Evolutionary conservation across 1,284 basidiomycete genomes (phyloP).

Genomic region (Entoloma clypeatum): DNA sequence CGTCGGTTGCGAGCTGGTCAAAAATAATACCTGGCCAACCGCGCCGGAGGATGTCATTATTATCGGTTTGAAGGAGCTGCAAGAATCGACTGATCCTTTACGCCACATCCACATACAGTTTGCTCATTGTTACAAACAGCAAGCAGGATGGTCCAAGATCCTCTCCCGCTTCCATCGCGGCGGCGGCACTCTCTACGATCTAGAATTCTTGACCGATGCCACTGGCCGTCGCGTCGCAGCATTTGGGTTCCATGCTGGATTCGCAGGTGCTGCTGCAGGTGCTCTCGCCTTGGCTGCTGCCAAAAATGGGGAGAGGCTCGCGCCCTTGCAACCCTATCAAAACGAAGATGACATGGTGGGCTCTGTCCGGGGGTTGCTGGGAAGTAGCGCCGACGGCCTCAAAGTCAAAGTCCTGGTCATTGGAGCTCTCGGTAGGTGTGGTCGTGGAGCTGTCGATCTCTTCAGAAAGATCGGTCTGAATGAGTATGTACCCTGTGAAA

Average conservation of each 20-base stretch:
- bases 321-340: constrained; percentile 71
- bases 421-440: constrained; percentile 94
- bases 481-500: constrained; percentile 54
- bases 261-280: constrained; percentile 94
- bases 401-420: constrained; percentile 92
- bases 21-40: constrained; percentile 86
- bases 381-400: constrained; percentile 71
- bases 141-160: constrained; percentile 90
- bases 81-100: constrained; percentile 75
- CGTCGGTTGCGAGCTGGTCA: constrained; percentile 86
- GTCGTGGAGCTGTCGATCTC: constrained; percentile 93
- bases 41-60: constrained; percentile 80
- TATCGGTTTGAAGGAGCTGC: constrained; percentile 96
- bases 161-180: constrained; percentile 88
- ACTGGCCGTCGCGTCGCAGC: constrained; percentile 92
- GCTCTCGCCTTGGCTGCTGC: constrained; percentile 80
- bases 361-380: constrained; percentile 66
- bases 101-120: constrained; percentile 98
- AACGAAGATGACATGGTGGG: constrained; percentile 83
- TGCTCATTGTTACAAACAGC: constrained; percentile 97
- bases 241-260: constrained; percentile 98
- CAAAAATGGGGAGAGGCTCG: constrained; percentile 59
- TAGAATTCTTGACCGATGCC: constrained; percentile 93
- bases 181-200: constrained; percentile 88
- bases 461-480: constrained; percentile 91